Base-by-base conservation (phyloP, 441 rosid genomes). In the Adansonia madagascariensis region DNA sequence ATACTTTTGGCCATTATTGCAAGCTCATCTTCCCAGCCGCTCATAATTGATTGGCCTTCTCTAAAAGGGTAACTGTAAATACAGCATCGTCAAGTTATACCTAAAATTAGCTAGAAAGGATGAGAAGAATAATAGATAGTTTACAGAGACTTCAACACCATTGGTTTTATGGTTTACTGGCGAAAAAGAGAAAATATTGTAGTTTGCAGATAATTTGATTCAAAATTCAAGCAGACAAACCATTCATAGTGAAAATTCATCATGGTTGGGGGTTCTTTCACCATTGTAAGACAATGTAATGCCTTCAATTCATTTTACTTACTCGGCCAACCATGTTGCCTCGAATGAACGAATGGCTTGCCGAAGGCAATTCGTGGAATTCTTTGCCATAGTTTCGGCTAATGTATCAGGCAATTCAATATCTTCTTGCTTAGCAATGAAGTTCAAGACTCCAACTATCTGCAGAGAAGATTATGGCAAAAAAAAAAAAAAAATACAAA, bases 261-360 rank as follows among this genome's bases (percentile, higher is more conserved):
- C 61, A 56, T 56, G 61, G 24, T 56, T 56, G 20, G 11, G 24
- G 4, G 27, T 8, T 56, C 61, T 56, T 56, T 56, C 61, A 17
- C 27, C 12, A 56, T 17, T 18, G 18, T 18, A 56, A 61, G 67
- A 14, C 18, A 27, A 31, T 49, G 15, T 3, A 10, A 11, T 50
- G 55, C 55, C 47, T 15, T 12, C 27, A 41, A 43, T 66, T 78
- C 18, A 0, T 20, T 7, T 62, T 5, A 24, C 55, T 63, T 43
- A 72, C 80, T 17, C 14, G 4, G 77, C 31, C 27, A 12, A 49
- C 77, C 79, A 77, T 61, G 83, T 76, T 12, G 83, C 84, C 79
- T 84, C 83, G n/a, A 84, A 79, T 35, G 86, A 81, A 52, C 78
- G 86, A 77, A 84, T 84, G 18, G 82, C 86, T 81, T 84, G 86